Base-by-base conservation (phyloP, 495 filamentous ascomycete genomes). In the Evansstolkia leycettana region DNA sequence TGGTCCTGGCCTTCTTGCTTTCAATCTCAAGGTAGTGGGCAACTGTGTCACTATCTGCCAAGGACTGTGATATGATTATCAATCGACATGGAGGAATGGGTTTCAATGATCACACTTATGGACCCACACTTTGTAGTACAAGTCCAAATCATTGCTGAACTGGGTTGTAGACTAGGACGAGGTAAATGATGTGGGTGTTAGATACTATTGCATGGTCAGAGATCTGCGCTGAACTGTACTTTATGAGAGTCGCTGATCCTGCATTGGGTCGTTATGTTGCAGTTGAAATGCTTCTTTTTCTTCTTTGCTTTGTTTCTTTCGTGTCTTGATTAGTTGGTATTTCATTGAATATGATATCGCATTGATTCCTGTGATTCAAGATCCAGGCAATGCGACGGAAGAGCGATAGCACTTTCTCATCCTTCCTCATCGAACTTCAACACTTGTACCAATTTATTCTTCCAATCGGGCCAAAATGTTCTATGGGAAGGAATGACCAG, bases 231-330 rank as follows among this genome's bases (percentile, higher is more conserved):
- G 41, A 44, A 47, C 40, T 51, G 47, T 51, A 51, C 41, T 51
- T 51, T 51, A 51, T 47, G 36, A 41, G 41, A 44, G 40, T 44
- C 39, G 41, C 36, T 42, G 40, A 40, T 46, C 38, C 43, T 46
- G 25, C 12, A 16, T 15, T 31, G 36, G 36, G 37, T 40, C 38
- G 29, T 43, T 38, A 32, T 38, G 31, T 45, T 38, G 30, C 16
- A 40, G 43, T 33, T 45, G 42, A 39, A 33, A 41, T 40, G 44
- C 37, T 45, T 35, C 33, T 33, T 17, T 36, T 35, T 37, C 37
- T 41, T 27, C 17, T 32, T 37, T 29, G 14, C 11, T 37, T 41
- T 29, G 24, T 35, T 15, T 9, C 36, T 31, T 40, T 23, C 20
- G 23, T 38, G 26, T 16, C 25, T 25, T 26, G 10, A 14, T 32